Evolutionary conservation across 176 grass and related monocot species (phyloP).

Genomic region (Eleusine indica): DNA sequence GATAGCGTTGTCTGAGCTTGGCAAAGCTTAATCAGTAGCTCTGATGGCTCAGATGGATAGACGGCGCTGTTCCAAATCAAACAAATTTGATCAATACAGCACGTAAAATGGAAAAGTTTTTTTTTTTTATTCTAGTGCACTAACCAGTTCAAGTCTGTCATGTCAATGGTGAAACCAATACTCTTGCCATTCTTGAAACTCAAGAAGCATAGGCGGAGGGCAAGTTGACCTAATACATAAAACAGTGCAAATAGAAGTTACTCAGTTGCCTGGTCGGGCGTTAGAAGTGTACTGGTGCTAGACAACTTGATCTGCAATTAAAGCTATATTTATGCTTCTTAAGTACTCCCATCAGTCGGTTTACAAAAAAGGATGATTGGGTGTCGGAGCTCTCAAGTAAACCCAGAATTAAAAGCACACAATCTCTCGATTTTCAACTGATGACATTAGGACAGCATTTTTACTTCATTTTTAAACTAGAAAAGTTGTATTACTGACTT

Average conservation of each 20-base stretch:
- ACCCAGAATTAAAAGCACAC: constrained; percentile 28
- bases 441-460: too few relatives aligned
- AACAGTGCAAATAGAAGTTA: constrained; percentile 32
- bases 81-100: not conserved
- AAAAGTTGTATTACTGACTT: not conserved
- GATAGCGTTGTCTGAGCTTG: constrained; percentile 58
- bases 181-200: constrained; percentile 64
- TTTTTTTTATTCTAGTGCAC: constrained; percentile 37
- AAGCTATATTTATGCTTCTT: constrained; percentile 13
- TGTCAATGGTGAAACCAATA: constrained; percentile 57
- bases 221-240: constrained; percentile 60
- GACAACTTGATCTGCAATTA: constrained; percentile 1
- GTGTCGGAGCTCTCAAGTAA: not conserved
- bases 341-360: not conserved
- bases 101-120: not conserved
- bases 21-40: constrained; percentile 57
- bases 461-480: not conserved
- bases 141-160: constrained; percentile 78
- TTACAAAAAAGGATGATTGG: not conserved
- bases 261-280: not conserved
- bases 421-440: not conserved
- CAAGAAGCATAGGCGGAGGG: constrained; percentile 63
- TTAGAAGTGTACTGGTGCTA: constrained; percentile 7
- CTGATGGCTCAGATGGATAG: constrained; percentile 79
- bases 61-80: constrained; percentile 58